Base-by-base conservation (phyloP, 2,329 filamentous ascomycete genomes). In the Biscogniauxia sp. region DNA sequence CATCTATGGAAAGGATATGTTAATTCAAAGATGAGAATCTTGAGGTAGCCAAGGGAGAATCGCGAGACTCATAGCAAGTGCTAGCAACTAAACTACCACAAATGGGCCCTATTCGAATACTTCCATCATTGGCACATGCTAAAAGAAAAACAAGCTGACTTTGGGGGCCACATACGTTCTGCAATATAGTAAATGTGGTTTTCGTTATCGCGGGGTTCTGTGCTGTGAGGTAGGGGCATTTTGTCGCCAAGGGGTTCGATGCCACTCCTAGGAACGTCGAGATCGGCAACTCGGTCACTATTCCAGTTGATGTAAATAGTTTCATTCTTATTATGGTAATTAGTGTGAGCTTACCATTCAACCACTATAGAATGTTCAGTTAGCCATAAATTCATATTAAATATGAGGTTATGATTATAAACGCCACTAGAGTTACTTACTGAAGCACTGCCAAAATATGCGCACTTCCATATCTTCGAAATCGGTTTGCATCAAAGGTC, bases 371-470 rank as follows among this genome's bases (percentile, higher is more conserved):
- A n/a, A 17, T 45, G 37, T n/a, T 11, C 5, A 45, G 37, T 45
- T 45, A 45, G 37, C 11, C 15, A 45, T n/a, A 2, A 17, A 45
- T 45, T 17, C 37, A 7, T 45, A n/a, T n/a, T n/a, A n/a, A n/a
- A 2, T 45, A 17, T 6, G 37, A 6, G 28, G 7, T 8, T 32
- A 13, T 32, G 28, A 32, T 45, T n/a, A 45, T 45, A 15, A 11
- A 45, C n/a, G n/a, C 6, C 17, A 45, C 17, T 17, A 17, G 15
- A 13, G 37, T 45, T n/a, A 45, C 37, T 15, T 45, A 45, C 37
- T 88, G 60, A 91, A 79, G 70, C 87, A 90, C 28, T 88, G 88
- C 89, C 89, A 92, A 65, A 88, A 91, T 1, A 85, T 84, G 59
- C 88, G 80, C 49, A 84, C 76, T 59, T 81, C 79, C 19, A 79